phyloP scores from a whole-genome alignment of 1,284 basidiomycete genomes.

The Flammula alnicola region DNA sequence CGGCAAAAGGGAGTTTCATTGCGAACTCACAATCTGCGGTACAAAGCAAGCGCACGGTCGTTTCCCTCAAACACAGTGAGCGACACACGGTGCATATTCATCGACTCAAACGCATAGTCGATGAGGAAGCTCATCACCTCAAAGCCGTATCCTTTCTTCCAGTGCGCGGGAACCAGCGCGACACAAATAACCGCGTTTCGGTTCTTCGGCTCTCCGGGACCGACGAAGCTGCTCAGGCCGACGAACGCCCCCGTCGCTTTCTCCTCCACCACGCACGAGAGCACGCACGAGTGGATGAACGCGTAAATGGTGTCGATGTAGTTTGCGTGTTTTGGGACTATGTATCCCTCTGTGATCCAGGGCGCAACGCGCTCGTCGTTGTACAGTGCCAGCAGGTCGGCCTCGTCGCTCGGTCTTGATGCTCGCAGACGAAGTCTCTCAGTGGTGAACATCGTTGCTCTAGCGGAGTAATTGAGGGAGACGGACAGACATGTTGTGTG shows the following conservation, averaged over 20 bases:
- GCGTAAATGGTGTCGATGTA: constrained; percentile 11
- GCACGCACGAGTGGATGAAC: constrained; percentile 12
- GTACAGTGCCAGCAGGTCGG: constrained; percentile 15
- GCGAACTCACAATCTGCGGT: constrained; percentile 16
- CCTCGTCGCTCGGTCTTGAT: constrained; percentile 5
- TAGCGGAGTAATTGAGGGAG: no score
- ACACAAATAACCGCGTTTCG: constrained; percentile 17
- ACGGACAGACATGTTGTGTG: no score
- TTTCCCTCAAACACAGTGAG: constrained; percentile 21
- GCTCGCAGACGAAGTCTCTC: constrained; percentile 15
- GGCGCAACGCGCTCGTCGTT: constrained; percentile 14
- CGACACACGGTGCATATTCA: constrained; percentile 19
- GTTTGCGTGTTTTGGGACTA: constrained; percentile 11
- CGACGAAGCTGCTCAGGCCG: constrained; percentile 15
- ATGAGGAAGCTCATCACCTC: constrained; percentile 16
- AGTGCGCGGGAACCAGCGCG: constrained; percentile 11
- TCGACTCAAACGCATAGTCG: constrained; percentile 18
- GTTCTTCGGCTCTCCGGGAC: constrained; percentile 13
- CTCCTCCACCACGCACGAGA: constrained; percentile 17
- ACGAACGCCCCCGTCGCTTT: constrained; percentile 9
- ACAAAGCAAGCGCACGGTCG: constrained; percentile 15
- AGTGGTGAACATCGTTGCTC: constrained; percentile 19
- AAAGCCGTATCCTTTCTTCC: constrained; percentile 13
- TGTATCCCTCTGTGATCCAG: constrained; percentile 17
- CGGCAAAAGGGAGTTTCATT: no score